Base-by-base conservation (phyloP, 371 early-diverging fungal species). In the Rhizopus microsporus region DNA sequence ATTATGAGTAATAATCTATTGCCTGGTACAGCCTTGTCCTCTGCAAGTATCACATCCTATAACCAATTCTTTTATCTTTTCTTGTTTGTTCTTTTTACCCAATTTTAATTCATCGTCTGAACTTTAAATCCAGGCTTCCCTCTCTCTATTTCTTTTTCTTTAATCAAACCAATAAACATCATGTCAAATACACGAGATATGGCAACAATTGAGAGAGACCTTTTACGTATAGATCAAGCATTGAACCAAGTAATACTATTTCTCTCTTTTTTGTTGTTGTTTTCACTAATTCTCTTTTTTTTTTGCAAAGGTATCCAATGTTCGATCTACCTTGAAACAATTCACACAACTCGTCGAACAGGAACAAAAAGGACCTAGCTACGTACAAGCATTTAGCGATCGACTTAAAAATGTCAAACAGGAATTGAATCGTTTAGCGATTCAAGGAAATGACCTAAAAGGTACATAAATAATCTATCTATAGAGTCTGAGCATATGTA, bases 291-390 rank as follows among this genome's bases (percentile, higher is more conserved):
- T 12, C 31, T n/a, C 29, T 48, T 15, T 38, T 40, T 23, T 35
- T 87, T 35, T 55, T 50, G 10, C 5, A 33, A 15, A 75, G 75
- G 72, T 75, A 16, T 71, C 75, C 12, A 72, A 72, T 52, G 49
- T 75, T 15, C 64, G 75, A 48, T 65, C 72, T 9, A 62, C 72
- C 15, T 45, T 75, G 4, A 51, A 51, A 33, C 48, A 62, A 30
- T 75, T 75, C 54, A 60, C 59, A n/a, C 31, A 57, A n/a, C 54
- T 75, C 9, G 62, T 75, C 9, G 67, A 67, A 45, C 45, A 53
- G 47, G 75, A 75, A 16, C 48, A 65, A n/a, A 71, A 72, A 31
- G 61, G 59, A 8, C 68, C 69, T 15, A 64, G 51, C 32, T 69
- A 63, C 48, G 68, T 69, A 4, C 61, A 67, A 51, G 42, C 60